phyloP scores from a whole-genome alignment of 2,329 filamentous ascomycete species.

The Phialophora macrospora region DNA sequence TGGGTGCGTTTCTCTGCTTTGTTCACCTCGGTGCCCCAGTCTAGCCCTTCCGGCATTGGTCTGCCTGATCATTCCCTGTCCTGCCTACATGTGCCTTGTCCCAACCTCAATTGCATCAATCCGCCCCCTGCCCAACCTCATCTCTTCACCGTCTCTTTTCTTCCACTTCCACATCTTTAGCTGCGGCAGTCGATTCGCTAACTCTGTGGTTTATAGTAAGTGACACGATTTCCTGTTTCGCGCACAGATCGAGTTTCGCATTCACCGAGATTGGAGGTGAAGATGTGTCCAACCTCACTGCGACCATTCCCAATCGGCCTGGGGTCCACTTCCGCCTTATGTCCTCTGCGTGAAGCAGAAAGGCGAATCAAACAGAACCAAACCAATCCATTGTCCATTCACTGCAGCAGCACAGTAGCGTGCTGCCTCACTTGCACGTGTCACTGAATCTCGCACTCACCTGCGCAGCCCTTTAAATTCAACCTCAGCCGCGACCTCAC shows the following conservation, averaged over 20 bases:
- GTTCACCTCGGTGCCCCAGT: slow-evolving; percentile 36
- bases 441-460: slow-evolving; percentile 25
- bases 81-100: slow-evolving; percentile 30
- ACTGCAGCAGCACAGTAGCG: slow-evolving; percentile 23
- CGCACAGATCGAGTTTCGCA: slow-evolving; percentile 22
- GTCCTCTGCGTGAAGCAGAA: slow-evolving; percentile 23
- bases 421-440: slow-evolving; percentile 28
- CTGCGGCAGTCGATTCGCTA: slow-evolving; percentile 25
- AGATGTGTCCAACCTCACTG: slow-evolving; percentile 21
- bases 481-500: slow-evolving; percentile 32
- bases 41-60: slow-evolving; percentile 35
- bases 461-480: slow-evolving; percentile 26
- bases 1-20: slow-evolving; percentile 41
- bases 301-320: slow-evolving; percentile 29
- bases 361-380: slow-evolving; percentile 17
- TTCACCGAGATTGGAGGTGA: slow-evolving; percentile 16
- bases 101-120: slow-evolving; percentile 24
- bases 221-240: slow-evolving; percentile 30
- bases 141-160: slow-evolving; percentile 31
- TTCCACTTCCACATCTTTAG: slow-evolving; percentile 21
- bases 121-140: slow-evolving; percentile 27
- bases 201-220: slow-evolving; percentile 32
- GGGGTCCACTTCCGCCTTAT: slow-evolving; percentile 35
- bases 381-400: slow-evolving; percentile 23
- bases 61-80: slow-evolving; percentile 31